These are phyloP conservation scores for Mycosphaerella sp. DNA, from an alignment of 2,329 filamentous ascomycete species.

Conservation along the genomic window DNA sequence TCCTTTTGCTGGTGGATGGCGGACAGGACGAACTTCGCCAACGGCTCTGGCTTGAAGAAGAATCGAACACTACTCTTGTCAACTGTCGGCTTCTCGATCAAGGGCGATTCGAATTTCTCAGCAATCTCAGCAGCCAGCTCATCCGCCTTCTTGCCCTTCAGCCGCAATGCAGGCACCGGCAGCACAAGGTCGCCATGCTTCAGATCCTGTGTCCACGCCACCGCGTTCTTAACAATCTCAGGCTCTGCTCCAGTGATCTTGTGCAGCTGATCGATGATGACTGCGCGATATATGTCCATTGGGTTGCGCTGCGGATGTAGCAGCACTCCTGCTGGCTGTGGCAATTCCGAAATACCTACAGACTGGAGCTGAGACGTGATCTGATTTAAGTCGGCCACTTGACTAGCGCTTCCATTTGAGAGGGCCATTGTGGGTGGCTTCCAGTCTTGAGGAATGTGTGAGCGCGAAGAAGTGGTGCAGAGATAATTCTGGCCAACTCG, in stretches of 20 bases:
- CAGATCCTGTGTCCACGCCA: conserved; percentile 71
- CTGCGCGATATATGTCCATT: conserved; percentile 71
- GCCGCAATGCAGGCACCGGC: conserved; percentile 69
- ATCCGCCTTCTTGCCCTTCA: conserved; percentile 60
- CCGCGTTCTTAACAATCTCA: conserved; percentile 64
- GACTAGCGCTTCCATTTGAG: conserved; percentile 15
- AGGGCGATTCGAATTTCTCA: conserved; percentile 55
- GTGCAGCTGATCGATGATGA: conserved; percentile 64
- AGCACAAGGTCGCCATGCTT: conserved; percentile 80
- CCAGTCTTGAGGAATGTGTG: neutral
- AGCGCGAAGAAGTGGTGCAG: neutral
- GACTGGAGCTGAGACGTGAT: conserved; percentile 30
- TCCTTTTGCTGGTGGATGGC: conserved; percentile 58
- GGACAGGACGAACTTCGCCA: conserved; percentile 62
- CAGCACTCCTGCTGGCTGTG: conserved; percentile 25
- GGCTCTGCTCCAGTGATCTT: conserved; percentile 64
- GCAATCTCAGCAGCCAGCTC: conserved; percentile 52
- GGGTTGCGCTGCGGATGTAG: conserved; percentile 63
- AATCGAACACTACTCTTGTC: conserved; percentile 68
- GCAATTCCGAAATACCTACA: conserved; percentile 27
- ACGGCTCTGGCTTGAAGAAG: conserved; percentile 66
- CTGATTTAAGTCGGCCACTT: conserved; percentile 19
- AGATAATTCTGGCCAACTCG: conserved; percentile 4
- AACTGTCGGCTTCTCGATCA: conserved; percentile 64
- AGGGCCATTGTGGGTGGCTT: conserved; percentile 19